These are phyloP conservation scores for Termitomyces sp. DNA, from an alignment of 768 basidiomycete species.

Conservation along the genomic window DNA sequence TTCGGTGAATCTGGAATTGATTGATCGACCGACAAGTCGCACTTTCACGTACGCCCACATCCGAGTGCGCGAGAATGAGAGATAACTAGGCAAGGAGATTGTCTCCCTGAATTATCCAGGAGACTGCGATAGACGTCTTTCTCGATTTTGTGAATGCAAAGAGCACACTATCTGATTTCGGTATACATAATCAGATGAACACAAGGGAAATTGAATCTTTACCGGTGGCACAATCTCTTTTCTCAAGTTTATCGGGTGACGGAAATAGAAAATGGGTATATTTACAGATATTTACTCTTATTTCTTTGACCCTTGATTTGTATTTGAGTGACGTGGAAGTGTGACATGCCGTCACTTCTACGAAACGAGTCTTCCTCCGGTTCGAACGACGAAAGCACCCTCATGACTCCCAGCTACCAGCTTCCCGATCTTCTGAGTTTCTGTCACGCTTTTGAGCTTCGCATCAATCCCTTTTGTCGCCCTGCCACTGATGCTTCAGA, in stretches of 20 bases:
- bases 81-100: background rate
- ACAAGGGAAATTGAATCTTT: background rate
- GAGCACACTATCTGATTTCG: background rate
- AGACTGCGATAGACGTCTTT: background rate
- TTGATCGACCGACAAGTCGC: constrained; percentile 15
- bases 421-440: constrained; percentile 37
- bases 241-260: constrained; percentile 11
- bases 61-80: background rate
- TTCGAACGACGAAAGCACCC: background rate
- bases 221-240: constrained; percentile 7
- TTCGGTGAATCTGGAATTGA: constrained; percentile 14
- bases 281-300: background rate
- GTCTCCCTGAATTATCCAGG: background rate
- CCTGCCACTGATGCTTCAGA: constrained; percentile 31
- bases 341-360: constrained; percentile 7
- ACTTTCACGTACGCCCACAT: constrained; percentile 15
- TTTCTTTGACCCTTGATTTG: constrained; percentile 15
- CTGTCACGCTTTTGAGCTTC: constrained; percentile 30
- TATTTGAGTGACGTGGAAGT: constrained; percentile 4
- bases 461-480: constrained; percentile 36
- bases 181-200: background rate
- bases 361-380: constrained; percentile 5
- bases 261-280: constrained; percentile 13
- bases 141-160: background rate
- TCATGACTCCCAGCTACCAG: constrained; percentile 33